phyloP scores from a whole-genome alignment of 1,139 yeast species.

The Debaryomycetaceae sp. region DNA sequence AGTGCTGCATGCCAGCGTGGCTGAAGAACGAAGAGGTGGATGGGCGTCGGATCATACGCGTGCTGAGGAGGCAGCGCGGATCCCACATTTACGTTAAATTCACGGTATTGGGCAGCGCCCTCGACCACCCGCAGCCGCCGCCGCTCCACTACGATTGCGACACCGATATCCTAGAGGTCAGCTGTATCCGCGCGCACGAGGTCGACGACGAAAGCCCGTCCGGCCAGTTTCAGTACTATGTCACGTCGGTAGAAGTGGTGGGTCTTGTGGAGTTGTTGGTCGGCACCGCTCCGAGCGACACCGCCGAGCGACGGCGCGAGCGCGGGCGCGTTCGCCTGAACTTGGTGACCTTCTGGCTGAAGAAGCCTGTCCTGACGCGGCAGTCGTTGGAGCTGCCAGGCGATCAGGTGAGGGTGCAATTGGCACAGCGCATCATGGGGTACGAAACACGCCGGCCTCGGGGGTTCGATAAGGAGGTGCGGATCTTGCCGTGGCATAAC shows the following conservation, averaged over 20 bases:
- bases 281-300: conserved; percentile 35
- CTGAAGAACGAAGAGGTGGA: conserved; percentile 32
- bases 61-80: conserved; percentile 43
- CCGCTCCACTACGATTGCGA: no score
- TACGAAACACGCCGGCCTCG: conserved; percentile 53
- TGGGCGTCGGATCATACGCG: conserved; percentile 44
- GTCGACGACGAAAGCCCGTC: conserved; percentile 2
- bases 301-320: conserved; percentile 44
- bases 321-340: conserved; percentile 55
- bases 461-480: conserved; percentile 57
- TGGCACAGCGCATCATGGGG: conserved; percentile 58
- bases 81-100: conserved; percentile 37
- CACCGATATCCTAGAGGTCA: conserved; percentile 46
- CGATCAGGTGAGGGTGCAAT: conserved; percentile 39
- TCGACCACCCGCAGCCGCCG: conserved; percentile 34
- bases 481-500: conserved; percentile 52
- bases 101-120: conserved; percentile 41
- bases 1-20: conserved; percentile 45
- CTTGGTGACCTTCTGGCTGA: conserved; percentile 60
- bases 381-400: conserved; percentile 14
- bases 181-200: conserved; percentile 41
- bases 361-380: conserved; percentile 45
- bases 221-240: conserved; percentile 31
- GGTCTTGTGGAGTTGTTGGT: conserved; percentile 52
- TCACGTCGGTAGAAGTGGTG: conserved; percentile 57